Evolutionary conservation across 345 rosid species (phyloP).

Genomic region (Populus ilicifolia): DNA sequence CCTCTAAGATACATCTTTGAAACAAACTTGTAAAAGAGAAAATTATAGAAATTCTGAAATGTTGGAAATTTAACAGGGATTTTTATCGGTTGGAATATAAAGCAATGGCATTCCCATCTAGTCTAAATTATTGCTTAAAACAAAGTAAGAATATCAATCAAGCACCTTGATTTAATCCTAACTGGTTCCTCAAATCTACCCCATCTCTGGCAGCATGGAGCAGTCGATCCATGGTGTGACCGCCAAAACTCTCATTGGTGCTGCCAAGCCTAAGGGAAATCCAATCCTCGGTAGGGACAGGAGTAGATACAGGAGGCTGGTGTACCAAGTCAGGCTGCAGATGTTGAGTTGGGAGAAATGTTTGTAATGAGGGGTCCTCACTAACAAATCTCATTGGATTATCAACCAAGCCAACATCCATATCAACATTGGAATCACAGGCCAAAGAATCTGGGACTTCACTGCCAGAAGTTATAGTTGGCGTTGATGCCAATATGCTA

Average conservation of each 20-base stretch:
- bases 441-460: constrained; percentile 20
- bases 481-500: constrained; percentile 9
- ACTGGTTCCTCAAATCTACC: constrained; percentile 4
- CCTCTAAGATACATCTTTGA: background rate
- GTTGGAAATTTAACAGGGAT: background rate
- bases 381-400: constrained; percentile 21
- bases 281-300: constrained; percentile 26
- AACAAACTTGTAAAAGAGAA: background rate
- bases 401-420: constrained; percentile 28
- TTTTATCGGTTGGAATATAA: background rate
- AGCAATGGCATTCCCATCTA: background rate
- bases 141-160: background rate
- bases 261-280: constrained; percentile 31
- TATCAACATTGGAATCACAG: constrained; percentile 3
- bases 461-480: constrained; percentile 2
- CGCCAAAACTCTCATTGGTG: background rate
- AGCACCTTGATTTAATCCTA: constrained; percentile 2
- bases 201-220: constrained; percentile 12
- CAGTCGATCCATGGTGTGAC: background rate
- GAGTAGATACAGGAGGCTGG: constrained; percentile 11
- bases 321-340: constrained; percentile 9
- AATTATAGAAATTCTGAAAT: background rate
- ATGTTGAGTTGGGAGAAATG: constrained; percentile 27
- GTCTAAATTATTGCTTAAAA: background rate
- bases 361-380: constrained; percentile 30